phyloP scores from a whole-genome alignment of 495 filamentous ascomycete species.

The Aspergillus affinis region DNA sequence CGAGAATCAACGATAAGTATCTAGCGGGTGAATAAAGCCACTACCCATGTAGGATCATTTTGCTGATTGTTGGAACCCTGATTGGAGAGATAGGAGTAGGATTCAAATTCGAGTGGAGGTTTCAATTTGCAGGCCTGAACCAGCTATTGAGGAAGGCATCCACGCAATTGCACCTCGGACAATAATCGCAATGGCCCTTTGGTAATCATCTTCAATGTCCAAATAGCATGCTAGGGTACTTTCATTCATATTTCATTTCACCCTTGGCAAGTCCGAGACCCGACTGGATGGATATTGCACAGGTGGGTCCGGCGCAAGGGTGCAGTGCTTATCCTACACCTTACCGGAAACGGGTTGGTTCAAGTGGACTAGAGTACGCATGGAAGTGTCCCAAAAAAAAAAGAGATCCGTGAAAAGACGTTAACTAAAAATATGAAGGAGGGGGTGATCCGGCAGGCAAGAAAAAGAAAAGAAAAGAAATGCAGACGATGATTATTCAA shows the following conservation, averaged over 20 bases:
- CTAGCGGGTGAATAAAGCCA: not conserved
- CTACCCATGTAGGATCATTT: not conserved
- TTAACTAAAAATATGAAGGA: too few species aligned
- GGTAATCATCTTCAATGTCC: too few species aligned
- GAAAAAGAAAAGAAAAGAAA: conserved; percentile 6
- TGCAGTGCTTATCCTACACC: conserved; percentile 29
- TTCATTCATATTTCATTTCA: conserved; percentile 11
- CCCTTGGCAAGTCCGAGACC: conserved; percentile 15
- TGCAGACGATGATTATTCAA: too few species aligned
- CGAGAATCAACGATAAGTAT: conserved; percentile 1
- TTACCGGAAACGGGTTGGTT: conserved; percentile 21
- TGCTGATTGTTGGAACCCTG: not conserved
- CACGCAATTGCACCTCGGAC: conserved; percentile 3
- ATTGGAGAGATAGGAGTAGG: not conserved
- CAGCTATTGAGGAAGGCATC: not conserved
- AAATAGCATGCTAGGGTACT: too few species aligned
- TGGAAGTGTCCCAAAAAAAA: not conserved
- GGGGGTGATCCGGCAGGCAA: too few species aligned
- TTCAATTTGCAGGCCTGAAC: not conserved
- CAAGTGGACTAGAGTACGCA: not conserved
- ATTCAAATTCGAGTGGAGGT: too few species aligned
- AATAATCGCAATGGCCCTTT: not conserved
- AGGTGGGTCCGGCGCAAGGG: conserved; percentile 28
- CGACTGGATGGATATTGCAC: conserved; percentile 11
- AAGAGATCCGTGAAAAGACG: not conserved